Conservation (phyloP, 2,329 filamentous ascomycete genomes). For the Apiospora phragmitis region DNA sequence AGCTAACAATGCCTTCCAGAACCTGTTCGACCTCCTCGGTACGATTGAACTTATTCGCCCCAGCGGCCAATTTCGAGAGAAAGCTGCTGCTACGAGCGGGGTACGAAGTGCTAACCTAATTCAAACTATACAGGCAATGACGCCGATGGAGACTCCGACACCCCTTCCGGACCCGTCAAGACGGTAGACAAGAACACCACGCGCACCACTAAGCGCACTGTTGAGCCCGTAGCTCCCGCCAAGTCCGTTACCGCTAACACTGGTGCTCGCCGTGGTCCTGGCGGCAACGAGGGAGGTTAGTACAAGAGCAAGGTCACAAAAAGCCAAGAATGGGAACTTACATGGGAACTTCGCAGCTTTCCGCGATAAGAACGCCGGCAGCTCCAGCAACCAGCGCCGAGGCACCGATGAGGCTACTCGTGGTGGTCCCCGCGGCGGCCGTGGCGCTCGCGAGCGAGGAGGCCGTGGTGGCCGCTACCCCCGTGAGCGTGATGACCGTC, state of each 20-base stretch:
- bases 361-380: constrained; percentile 83
- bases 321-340: constrained; percentile 2
- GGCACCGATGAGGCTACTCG: constrained; percentile 68
- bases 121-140: constrained; percentile 54
- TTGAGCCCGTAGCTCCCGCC: constrained; percentile 69
- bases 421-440: constrained; percentile 59
- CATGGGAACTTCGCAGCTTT: constrained; percentile 61
- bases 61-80: constrained; percentile 20
- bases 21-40: constrained; percentile 98
- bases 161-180: constrained; percentile 79
- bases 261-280: constrained; percentile 56
- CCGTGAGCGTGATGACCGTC: constrained; percentile 58
- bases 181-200: constrained; percentile 81
- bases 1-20: constrained; percentile 53
- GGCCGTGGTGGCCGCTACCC: constrained; percentile 55
- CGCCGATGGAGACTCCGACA: constrained; percentile 63
- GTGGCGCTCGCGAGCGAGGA: constrained; percentile 63
- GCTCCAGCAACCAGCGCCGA: constrained; percentile 79
- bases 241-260: constrained; percentile 40
- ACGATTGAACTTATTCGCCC: constrained; percentile 41
- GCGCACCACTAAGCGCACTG: constrained; percentile 82
- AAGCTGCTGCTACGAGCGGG: constrained; percentile 12
- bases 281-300: constrained; percentile 87
- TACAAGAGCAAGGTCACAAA: constrained; percentile 26
- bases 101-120: constrained; percentile 23